Conservation (phyloP, 179 eudicot genomes). For the Patellifolia procumbens region DNA sequence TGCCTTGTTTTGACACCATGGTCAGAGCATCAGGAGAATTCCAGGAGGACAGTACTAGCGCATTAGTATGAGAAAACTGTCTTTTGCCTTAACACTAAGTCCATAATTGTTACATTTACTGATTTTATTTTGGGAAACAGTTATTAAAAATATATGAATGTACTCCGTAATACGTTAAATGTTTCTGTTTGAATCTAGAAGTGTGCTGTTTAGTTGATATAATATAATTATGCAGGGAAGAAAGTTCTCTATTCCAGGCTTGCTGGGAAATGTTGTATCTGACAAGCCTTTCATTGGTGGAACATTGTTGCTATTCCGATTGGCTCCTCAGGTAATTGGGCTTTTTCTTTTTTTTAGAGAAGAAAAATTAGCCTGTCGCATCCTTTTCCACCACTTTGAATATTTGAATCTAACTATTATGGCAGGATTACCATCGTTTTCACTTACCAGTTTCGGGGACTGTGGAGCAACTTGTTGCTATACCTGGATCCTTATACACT, state of each 20-base stretch:
- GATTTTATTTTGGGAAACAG: too few species aligned
- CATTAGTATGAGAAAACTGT: not conserved
- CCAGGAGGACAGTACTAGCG: not conserved
- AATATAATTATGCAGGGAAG: constrained; percentile 51
- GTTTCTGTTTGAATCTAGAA: constrained; percentile 12
- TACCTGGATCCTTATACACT: constrained; percentile 88
- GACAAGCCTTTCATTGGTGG: constrained; percentile 67
- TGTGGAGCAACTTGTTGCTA: constrained; percentile 60
- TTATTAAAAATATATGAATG: not conserved
- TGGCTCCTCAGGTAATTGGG: constrained; percentile 86
- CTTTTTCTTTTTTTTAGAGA: not conserved
- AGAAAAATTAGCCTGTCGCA: not conserved
- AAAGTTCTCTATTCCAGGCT: constrained; percentile 85
- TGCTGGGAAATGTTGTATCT: constrained; percentile 58
- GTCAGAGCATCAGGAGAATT: not conserved
- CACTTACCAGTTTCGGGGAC: constrained; percentile 92
- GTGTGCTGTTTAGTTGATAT: constrained; percentile 14
- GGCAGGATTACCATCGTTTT: constrained; percentile 95
- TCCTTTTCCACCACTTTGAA: not conserved
- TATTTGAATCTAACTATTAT: constrained; percentile 19
- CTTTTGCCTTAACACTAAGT: not conserved
- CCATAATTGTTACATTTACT: not conserved
- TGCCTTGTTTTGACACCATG: too few species aligned
- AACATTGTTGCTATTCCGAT: constrained; percentile 84
- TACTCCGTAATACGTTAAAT: not conserved